Percentiles rank a stretch among this genome's conserved stretches.
Evolutionary conservation across 495 filamentous ascomycete species (phyloP).

Genomic region (Glutinoglossum americanum): DNA sequence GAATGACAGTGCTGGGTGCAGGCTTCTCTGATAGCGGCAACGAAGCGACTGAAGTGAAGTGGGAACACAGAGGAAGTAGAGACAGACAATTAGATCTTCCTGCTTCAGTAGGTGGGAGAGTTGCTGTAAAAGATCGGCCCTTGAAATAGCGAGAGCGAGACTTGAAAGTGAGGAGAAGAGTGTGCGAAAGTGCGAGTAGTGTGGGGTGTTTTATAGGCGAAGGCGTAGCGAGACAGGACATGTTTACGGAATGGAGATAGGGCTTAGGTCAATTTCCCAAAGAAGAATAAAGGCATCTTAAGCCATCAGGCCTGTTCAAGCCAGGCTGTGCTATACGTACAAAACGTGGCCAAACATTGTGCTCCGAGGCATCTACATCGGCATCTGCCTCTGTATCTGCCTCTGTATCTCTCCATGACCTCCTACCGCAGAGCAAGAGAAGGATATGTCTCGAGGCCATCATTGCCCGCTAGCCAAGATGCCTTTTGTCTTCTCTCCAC

Average conservation of each 20-base stretch:
- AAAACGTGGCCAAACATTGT: too few species aligned
- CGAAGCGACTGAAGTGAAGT: not conserved
- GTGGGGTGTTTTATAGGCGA: not conserved
- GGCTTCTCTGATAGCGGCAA: not conserved
- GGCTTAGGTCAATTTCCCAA: not conserved
- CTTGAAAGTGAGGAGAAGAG: constrained; percentile 10
- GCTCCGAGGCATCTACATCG: too few species aligned
- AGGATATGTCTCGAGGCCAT: too few species aligned
- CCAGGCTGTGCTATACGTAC: not conserved
- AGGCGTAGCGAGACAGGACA: constrained; percentile 1
- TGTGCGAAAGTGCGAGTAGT: constrained; percentile 5
- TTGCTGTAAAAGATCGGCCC: not conserved
- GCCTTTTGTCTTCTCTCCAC: too few species aligned
- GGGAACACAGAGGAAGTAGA: not conserved
- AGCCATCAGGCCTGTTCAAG: not conserved
- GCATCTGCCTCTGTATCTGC: not conserved
- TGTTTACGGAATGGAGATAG: not conserved
- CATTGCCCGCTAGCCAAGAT: too few species aligned
- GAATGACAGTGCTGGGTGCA: not conserved
- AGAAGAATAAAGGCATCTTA: not conserved
- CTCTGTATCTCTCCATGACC: not conserved
- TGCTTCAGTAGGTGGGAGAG: not conserved
- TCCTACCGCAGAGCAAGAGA: too few species aligned
- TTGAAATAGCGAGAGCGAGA: constrained; percentile 3
- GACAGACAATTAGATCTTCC: not conserved